These are phyloP conservation scores for Bruguiera parviflora DNA, from an alignment of 345 rosid species.

Conservation along the genomic window DNA sequence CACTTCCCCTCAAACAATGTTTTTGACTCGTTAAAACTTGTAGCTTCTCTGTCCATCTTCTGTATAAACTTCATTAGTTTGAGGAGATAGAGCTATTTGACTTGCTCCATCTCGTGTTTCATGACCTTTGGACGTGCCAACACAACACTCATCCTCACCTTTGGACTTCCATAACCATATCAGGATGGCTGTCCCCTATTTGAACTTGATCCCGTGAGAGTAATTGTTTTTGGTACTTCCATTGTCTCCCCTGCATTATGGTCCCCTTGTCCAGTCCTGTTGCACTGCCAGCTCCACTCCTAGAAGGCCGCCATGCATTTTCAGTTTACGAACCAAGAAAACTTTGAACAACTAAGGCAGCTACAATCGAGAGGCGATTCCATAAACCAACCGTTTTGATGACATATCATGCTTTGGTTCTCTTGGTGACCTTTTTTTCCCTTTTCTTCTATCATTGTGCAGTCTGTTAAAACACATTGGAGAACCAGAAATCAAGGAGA, in stretches of 20 bases:
- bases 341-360: neutral
- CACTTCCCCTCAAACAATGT: slow-evolving; percentile 1
- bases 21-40: neutral
- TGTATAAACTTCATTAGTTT: slow-evolving; percentile 3
- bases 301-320: slow-evolving; percentile 8
- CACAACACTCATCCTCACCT: neutral
- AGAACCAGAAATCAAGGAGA: slow-evolving; percentile 13
- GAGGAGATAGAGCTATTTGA: neutral
- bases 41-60: neutral
- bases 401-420: slow-evolving; percentile 19
- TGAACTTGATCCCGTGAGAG: neutral
- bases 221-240: neutral
- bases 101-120: neutral
- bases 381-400: slow-evolving; percentile 28
- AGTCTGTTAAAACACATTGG: slow-evolving; percentile 29
- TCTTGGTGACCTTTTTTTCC: slow-evolving; percentile 16
- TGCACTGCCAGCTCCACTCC: slow-evolving; percentile 14
- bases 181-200: neutral
- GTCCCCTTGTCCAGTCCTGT: too few species aligned
- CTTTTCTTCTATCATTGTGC: slow-evolving; percentile 24
- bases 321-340: slow-evolving; percentile 2
- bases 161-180: neutral
- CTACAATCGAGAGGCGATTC: neutral
- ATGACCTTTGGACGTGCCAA: neutral
- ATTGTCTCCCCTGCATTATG: too few species aligned